phyloP scores from a whole-genome alignment of 176 grass and related monocot genomes.

The Eleusine coracana region DNA sequence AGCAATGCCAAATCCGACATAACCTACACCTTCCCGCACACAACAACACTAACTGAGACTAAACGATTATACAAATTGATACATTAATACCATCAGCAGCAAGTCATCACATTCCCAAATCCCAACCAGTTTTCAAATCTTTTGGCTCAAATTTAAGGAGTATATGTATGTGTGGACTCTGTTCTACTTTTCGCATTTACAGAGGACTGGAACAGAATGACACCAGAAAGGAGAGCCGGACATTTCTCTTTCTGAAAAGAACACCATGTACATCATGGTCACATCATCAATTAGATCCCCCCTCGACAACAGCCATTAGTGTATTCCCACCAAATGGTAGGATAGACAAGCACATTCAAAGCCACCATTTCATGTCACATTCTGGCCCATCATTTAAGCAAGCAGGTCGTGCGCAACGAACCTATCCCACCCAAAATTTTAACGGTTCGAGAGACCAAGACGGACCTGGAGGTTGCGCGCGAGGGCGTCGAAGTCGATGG shows the following conservation, averaged over 20 bases:
- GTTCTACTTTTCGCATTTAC: neutral
- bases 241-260: constrained; percentile 38
- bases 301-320: constrained; percentile 1
- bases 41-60: neutral
- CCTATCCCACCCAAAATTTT: constrained; percentile 30
- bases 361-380: constrained; percentile 24
- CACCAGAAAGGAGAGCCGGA: constrained; percentile 8
- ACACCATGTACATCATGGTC: constrained; percentile 9
- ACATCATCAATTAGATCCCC: constrained; percentile 27
- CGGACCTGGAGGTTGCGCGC: constrained; percentile 70
- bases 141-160: constrained; percentile 5
- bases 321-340: constrained; percentile 22
- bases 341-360: neutral
- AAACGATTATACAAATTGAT: constrained; percentile 3
- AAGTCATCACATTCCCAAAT: neutral
- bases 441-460: constrained; percentile 43
- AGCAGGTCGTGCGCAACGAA: constrained; percentile 25
- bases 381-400: constrained; percentile 35
- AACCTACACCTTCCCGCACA: neutral
- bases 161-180: neutral
- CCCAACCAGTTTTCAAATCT: neutral
- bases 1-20: neutral
- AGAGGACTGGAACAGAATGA: constrained; percentile 29
- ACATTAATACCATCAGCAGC: constrained; percentile 7
- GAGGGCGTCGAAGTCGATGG: constrained; percentile 77